These are phyloP conservation scores for Cornus controversa DNA, from an alignment of 148 eudicot genomes.

Conservation along the genomic window DNA sequence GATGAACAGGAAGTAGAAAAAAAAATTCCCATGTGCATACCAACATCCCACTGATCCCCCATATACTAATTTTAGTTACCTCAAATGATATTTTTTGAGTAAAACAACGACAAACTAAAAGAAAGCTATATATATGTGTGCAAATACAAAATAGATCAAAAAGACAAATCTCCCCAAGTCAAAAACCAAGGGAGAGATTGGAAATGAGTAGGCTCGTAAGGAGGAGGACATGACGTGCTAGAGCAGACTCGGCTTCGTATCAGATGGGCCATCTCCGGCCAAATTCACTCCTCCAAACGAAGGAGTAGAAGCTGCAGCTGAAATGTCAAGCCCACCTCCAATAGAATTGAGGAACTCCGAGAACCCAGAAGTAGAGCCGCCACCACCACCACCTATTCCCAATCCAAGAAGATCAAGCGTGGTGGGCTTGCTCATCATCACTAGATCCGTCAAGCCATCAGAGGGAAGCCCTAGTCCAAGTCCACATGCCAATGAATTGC, in stretches of 20 bases:
- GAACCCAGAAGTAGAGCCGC: conserved; percentile 30
- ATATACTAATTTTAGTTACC: too few species aligned
- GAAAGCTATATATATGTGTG: too few species aligned
- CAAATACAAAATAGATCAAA: neutral
- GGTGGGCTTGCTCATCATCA: conserved; percentile 51
- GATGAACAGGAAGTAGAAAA: too few species aligned
- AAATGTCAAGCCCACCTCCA: conserved; percentile 26
- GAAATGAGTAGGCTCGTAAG: neutral
- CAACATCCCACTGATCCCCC: too few species aligned
- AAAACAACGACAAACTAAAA: too few species aligned
- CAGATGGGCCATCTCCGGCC: conserved; percentile 32
- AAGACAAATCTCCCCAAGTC: neutral
- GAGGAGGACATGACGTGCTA: neutral
- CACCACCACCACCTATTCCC: conserved; percentile 44
- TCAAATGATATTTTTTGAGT: too few species aligned
- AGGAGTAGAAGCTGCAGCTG: conserved; percentile 16
- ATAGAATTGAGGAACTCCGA: conserved; percentile 46
- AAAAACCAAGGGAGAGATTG: neutral
- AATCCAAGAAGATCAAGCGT: conserved; percentile 71
- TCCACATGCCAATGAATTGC: conserved; percentile 23
- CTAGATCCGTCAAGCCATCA: conserved; percentile 19
- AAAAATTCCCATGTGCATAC: too few species aligned
- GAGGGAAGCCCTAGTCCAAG: conserved; percentile 41
- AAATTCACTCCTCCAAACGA: conserved; percentile 24
- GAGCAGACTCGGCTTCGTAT: conserved; percentile 32